Base-by-base conservation (phyloP, 257 asterid species). In the Jacaranda mimosifolia region DNA sequence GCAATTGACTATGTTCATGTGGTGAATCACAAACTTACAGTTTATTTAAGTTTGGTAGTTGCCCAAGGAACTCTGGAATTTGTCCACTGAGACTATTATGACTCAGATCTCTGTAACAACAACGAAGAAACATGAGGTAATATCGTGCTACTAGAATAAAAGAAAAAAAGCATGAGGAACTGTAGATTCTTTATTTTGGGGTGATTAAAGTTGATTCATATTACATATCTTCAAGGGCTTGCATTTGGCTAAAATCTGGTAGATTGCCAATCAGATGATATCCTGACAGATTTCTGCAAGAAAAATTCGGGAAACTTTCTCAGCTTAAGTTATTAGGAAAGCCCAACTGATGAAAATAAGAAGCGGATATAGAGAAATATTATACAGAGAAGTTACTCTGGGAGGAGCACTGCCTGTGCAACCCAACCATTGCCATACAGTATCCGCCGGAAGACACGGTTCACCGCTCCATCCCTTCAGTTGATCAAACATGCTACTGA, bases 41-140 rank as follows among this genome's bases (percentile, higher is more conserved):
- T 18, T 32, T 78, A 26, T 48, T 70, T 4, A 78, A 26, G 19
- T 70, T 70, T 49, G 77, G 82, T 19, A 78, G 67, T 15, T 70
- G 38, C 14, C 82, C 82, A 21, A 78, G 77, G 56, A 78, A 78
- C 17, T 14, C 45, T 62, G 77, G 82, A 38, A 76, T 78, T 46
- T 70, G n/a, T 53, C 82, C 82, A 51, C 48, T 12, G 6, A 78
- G 77, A 63, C 26, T 62, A n/a, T 78, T 78, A 6, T 52, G 70
- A 60, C 82, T 78, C 72, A 78, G 26, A 63, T 78, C 82, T 78
- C 82, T 78, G 73, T 14, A 55, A 63, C 35, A 70, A 60, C 19
- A 43, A 70, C 9, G 36, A 49, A 36, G 5, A 43, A n/a, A 67
- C 1, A 36, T 49, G 3, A 70, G 32, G n/a, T 49, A 55, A 18